Evolutionary conservation across 1,284 basidiomycete genomes (phyloP).

Genomic region (Ceratobasidium sp.): DNA sequence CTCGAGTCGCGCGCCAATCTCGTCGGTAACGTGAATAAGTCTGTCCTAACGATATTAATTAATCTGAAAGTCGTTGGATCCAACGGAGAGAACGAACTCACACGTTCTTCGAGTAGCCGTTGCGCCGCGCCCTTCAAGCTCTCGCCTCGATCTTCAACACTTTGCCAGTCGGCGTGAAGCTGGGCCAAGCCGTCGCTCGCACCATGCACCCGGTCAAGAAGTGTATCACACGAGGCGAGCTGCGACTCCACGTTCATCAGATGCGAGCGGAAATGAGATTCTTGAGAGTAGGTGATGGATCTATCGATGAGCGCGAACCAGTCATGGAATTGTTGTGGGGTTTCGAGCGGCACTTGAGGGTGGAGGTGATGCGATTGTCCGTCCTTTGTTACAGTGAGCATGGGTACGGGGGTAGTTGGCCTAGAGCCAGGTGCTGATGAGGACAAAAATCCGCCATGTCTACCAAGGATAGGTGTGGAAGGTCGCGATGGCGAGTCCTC

Average conservation of each 20-base stretch:
- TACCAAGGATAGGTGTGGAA: slow-evolving; percentile 50
- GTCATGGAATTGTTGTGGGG: slow-evolving; percentile 92
- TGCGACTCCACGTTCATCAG: slow-evolving; percentile 75
- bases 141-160: slow-evolving; percentile 86
- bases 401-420: slow-evolving; percentile 37
- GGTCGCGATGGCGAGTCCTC: slow-evolving; percentile 53
- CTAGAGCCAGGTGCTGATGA: slow-evolving; percentile 39
- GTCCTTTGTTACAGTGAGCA: slow-evolving; percentile 27
- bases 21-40: slow-evolving; percentile 76
- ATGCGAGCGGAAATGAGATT: slow-evolving; percentile 86
- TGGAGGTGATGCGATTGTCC: slow-evolving; percentile 58
- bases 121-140: slow-evolving; percentile 91
- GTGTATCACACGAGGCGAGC: slow-evolving; percentile 72
- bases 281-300: slow-evolving; percentile 88
- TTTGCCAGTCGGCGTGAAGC: slow-evolving; percentile 82
- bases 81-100: slow-evolving; percentile 49
- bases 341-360: slow-evolving; percentile 76
- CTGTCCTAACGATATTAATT: slow-evolving; percentile 60
- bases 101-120: slow-evolving; percentile 83
- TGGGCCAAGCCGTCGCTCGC: slow-evolving; percentile 75
- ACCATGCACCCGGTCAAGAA: slow-evolving; percentile 72
- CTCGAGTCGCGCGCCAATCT: slow-evolving; percentile 76
- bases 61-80: not conserved
- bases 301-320: slow-evolving; percentile 89
- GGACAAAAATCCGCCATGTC: slow-evolving; percentile 22